phyloP scores from a whole-genome alignment of 2,329 filamentous ascomycete species.

The Penicillium sp. region DNA sequence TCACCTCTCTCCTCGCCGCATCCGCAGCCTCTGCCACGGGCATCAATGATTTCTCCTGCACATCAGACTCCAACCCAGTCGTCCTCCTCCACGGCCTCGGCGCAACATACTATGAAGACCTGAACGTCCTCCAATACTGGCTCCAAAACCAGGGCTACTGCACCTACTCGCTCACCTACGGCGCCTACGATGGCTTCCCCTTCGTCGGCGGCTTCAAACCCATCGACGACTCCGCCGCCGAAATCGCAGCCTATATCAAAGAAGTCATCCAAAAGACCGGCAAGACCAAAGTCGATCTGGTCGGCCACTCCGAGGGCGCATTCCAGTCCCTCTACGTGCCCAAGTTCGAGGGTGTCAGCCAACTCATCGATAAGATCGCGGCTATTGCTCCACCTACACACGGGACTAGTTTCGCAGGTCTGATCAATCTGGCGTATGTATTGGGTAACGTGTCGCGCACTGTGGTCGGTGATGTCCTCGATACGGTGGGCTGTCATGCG shows the following conservation, averaged over 20 bases:
- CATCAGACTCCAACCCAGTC: constrained; percentile 37
- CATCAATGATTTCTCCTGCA: constrained; percentile 44
- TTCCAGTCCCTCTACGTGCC: constrained; percentile 48
- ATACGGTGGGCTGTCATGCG: constrained; percentile 38
- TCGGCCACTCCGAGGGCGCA: constrained; percentile 51
- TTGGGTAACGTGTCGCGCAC: constrained; percentile 34
- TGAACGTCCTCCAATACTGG: constrained; percentile 43
- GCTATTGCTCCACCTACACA: constrained; percentile 44
- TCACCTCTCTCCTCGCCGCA: constrained; percentile 22
- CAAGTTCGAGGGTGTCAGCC: constrained; percentile 41
- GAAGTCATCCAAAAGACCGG: constrained; percentile 43
- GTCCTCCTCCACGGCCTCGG: constrained; percentile 44
- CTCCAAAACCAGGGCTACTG: constrained; percentile 46
- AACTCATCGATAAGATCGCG: constrained; percentile 38
- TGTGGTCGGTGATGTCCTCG: constrained; percentile 29
- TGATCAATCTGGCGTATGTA: constrained; percentile 37
- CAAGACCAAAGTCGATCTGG: constrained; percentile 45
- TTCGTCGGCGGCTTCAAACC: constrained; percentile 45
- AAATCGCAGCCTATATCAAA: constrained; percentile 47
- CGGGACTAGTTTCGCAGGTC: constrained; percentile 36
- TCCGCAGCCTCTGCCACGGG: constrained; percentile 21
- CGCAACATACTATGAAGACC: constrained; percentile 44
- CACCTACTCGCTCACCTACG: constrained; percentile 50
- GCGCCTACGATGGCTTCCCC: constrained; percentile 42
- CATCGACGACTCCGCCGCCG: constrained; percentile 44